Evolutionary conservation across 2,329 filamentous ascomycete genomes (phyloP), one percentile per base, ranked within the genome.

Genomic region (Fusarium anthophilum): DNA sequence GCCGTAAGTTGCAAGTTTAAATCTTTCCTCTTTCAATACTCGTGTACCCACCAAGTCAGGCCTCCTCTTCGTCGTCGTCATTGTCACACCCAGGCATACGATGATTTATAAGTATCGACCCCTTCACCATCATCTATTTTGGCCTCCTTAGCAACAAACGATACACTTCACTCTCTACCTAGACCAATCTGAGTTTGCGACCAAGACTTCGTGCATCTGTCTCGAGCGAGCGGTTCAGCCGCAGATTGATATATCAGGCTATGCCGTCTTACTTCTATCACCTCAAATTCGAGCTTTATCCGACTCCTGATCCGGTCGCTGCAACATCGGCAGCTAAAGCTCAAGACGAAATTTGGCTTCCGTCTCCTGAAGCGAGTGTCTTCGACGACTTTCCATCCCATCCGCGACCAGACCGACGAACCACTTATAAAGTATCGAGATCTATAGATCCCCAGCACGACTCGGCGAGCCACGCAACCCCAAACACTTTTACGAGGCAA

Each of bases 181-280:
- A 22, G 5, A 15, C 18, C 35, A 26, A 45, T 28, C n/a, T 30
- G 15, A 61, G 17, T 39, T 45, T 60, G 32, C 55, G 44, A 63
- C 44, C 48, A 53, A 48, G 24, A 43, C 24, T 32, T 30, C 45
- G 47, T 11, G n/a, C 41, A 60, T 54, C 41, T 43, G 41, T 35
- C 39, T 47, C 59, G 37, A 63, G 22, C 44, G 41, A 69, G 35
- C 28, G 60, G 37, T 48, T 43, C n/a, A 45, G 28, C 50, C 45
- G 37, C 30, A 47, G 50, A 38, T 44, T 53, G 37, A 62, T 37
- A 65, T 53, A 38, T 38, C 68, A 79, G 80, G 84, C 79, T 83
- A 91, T 91, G 89, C 87, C 87, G 83, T 86, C 87, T 37, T 91
- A 91, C 80, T 89, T 89, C 73, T 92, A 92, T 77, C 90, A 92